phyloP scores from a whole-genome alignment of 2,329 filamentous ascomycete species.

The Periconia digitata region DNA sequence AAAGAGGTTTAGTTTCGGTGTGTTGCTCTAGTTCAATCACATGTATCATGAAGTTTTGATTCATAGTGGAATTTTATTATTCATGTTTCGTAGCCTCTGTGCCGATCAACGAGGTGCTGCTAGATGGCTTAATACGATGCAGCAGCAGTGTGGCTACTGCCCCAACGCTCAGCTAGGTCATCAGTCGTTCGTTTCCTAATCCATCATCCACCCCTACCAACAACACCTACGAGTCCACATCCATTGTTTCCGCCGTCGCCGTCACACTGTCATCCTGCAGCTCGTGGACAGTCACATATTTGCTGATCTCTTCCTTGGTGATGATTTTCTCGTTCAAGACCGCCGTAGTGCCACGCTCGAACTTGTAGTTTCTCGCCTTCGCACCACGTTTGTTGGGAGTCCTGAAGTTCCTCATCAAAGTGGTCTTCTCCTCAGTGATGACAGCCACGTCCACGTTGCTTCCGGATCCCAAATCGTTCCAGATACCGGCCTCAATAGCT shows the following conservation, averaged over 20 bases:
- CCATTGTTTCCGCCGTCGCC: conserved; percentile 64
- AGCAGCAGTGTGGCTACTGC: too few relatives aligned
- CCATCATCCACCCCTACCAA: not conserved
- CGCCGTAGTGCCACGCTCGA: conserved; percentile 88
- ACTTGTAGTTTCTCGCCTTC: conserved; percentile 93
- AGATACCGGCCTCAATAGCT: conserved; percentile 94
- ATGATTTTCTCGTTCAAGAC: conserved; percentile 96
- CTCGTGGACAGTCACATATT: conserved; percentile 91
- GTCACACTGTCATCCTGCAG: conserved; percentile 68
- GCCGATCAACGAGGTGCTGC: too few relatives aligned
- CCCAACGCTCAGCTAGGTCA: too few relatives aligned
- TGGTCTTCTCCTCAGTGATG: conserved; percentile 94
- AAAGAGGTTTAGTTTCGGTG: too few relatives aligned
- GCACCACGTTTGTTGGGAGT: conserved; percentile 87
- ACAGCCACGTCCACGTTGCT: conserved; percentile 97
- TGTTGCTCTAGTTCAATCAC: too few relatives aligned
- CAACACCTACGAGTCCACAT: conserved; percentile 54
- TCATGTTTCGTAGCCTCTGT: too few relatives aligned
- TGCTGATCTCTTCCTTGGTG: conserved; percentile 87
- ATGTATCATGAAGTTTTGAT: too few relatives aligned
- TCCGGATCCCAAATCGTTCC: conserved; percentile 95
- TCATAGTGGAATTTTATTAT: too few relatives aligned
- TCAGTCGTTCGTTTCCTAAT: not conserved
- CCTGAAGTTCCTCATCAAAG: conserved; percentile 87
- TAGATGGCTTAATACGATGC: too few relatives aligned